Evolutionary conservation across 2,329 filamentous ascomycete genomes (phyloP).

Genomic region (Coniochaeta sp.): DNA sequence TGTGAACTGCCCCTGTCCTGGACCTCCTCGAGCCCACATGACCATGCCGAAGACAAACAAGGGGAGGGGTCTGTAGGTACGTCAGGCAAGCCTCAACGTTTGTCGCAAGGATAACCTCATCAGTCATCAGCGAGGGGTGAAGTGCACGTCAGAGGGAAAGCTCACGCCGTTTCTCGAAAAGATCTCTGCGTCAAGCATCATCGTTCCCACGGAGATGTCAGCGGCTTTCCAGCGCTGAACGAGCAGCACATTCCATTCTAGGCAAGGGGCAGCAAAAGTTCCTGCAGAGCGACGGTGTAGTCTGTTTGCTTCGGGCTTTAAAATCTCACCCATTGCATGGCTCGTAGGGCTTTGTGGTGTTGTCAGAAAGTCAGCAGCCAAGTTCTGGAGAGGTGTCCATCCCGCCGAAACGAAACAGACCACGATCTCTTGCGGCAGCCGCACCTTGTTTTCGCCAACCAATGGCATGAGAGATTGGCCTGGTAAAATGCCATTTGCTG

Average conservation of each 20-base stretch:
- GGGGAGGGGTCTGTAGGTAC: not conserved
- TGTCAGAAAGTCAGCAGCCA: too few relatives aligned
- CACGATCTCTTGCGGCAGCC: slow-evolving; percentile 12
- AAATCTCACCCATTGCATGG: not conserved
- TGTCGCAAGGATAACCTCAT: not conserved
- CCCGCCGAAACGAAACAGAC: too few relatives aligned
- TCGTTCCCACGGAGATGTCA: too few relatives aligned
- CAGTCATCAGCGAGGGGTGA: too few relatives aligned
- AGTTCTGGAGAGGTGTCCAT: too few relatives aligned
- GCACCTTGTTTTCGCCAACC: slow-evolving; percentile 23
- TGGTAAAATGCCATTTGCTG: slow-evolving; percentile 26
- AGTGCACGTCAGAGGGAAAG: too few relatives aligned
- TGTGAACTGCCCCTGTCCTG: slow-evolving; percentile 2
- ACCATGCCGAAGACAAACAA: too few relatives aligned
- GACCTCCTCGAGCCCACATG: not conserved
- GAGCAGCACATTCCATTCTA: not conserved
- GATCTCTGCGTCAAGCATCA: too few relatives aligned
- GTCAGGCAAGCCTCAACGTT: not conserved
- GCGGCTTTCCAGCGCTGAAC: not conserved
- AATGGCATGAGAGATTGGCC: slow-evolving; percentile 24
- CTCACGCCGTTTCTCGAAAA: too few relatives aligned
- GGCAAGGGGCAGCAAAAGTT: not conserved
- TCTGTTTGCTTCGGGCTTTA: not conserved
- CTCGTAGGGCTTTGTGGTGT: too few relatives aligned
- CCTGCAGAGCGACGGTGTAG: not conserved